Evolutionary conservation across 139 green algal genomes (phyloP).

Genomic region (Medakamo hakoo): DNA sequence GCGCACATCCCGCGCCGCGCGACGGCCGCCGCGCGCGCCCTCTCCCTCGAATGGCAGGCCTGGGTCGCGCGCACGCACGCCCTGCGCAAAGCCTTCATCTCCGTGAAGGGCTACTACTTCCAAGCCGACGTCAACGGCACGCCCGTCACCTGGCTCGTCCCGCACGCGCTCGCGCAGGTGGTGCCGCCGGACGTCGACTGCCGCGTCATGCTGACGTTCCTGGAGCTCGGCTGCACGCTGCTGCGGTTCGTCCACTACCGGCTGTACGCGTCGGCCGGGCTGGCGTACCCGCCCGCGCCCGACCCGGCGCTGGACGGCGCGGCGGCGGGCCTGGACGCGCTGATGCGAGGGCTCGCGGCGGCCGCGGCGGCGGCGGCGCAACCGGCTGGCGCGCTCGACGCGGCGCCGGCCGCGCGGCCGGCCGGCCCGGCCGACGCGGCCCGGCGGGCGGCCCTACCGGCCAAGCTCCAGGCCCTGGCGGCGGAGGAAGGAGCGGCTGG

Average conservation of each 20-base stretch:
- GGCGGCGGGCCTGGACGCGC: conserved; percentile 45
- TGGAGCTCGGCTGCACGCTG: conserved; percentile 92
- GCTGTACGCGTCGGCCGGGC: conserved; percentile 78
- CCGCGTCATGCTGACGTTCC: conserved; percentile 95
- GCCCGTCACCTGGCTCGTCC: conserved; percentile 88
- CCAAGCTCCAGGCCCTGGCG: conserved; percentile 12
- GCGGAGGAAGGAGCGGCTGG: too few species aligned
- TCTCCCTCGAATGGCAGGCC: conserved; percentile 89
- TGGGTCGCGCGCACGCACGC: conserved; percentile 66
- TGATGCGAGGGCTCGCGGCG: conserved; percentile 59
- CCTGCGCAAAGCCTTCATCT: conserved; percentile 85
- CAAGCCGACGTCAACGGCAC: conserved; percentile 85
- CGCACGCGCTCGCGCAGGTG: conserved; percentile 71
- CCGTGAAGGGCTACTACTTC: conserved; percentile 74
- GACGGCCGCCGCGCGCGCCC: conserved; percentile 24
- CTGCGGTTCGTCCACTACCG: conserved; percentile 90
- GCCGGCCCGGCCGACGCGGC: not conserved
- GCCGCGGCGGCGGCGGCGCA: not conserved
- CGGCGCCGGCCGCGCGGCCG: not conserved
- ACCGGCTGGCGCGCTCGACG: not conserved
- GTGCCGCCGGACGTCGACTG: conserved; percentile 93
- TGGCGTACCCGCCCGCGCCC: conserved; percentile 75
- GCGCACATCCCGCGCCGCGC: conserved; percentile 5
- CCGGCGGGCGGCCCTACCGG: conserved; percentile 9
- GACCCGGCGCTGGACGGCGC: conserved; percentile 58